Evolutionary conservation across 306 rosid genomes (phyloP), one percentile per base, ranked within the genome.

Genomic region (Acacia melanoxylon): DNA sequence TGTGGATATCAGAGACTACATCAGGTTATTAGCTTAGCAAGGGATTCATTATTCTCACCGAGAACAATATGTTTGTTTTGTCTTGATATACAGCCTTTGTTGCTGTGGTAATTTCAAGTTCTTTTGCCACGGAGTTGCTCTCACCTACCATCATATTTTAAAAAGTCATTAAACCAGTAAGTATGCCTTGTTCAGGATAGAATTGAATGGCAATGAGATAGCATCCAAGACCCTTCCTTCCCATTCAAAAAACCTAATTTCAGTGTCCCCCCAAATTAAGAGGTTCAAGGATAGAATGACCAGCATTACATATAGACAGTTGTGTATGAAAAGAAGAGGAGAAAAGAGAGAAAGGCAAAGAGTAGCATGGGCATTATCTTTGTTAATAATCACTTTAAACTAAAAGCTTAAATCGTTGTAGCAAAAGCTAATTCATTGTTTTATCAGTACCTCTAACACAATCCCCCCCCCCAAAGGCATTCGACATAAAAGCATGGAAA

Each of bases 121-220:
- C 99, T 81, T 95, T 95, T 83, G 88, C 99, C 80, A 95, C 98
- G 24, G 99, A 95, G 88, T 91, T 89, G 86, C 99, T 95, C 88
- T 95, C 99, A 84, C 99, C 99, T 95, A 74, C 68, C 86, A 84
- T 81, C 82, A 83, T 68, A 61, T 10, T 16, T 51, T 51, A 16
- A 66, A 70, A 35, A 78, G 70, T 41, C 48, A 72, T 69, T 72
- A 69, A 68, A 81, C 35, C 69, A 78, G 20, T 54, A 45, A 68
- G 84, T 46, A 78, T 52, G 33, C 49, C 69, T 44, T 48, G 22
- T 13, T 51, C 14, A 22, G 65, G 29, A 58, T 58, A 10, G 31
- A 24, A 59, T 59, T 24, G 14, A 59, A 59, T 10, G 33, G 67
- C 33, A 59, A 59, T 17, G 33, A 24, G 67, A 24, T 61, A 12